Evolutionary conservation across 2,329 filamentous ascomycete genomes (phyloP).

Genomic region (Rhexocercosporidium sp.): DNA sequence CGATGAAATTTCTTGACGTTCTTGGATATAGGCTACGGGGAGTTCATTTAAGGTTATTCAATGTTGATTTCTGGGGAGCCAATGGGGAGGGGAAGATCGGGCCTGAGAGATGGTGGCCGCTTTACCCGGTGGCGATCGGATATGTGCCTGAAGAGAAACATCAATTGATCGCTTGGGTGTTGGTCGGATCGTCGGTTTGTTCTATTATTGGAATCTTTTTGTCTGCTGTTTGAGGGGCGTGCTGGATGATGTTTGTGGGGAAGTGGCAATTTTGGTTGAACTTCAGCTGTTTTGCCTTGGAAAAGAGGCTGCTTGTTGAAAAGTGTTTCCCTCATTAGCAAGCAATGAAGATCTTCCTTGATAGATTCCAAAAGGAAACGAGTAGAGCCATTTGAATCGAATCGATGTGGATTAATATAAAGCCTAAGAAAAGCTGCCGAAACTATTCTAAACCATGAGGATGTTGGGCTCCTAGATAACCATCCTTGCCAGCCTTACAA

Average conservation of each 20-base stretch:
- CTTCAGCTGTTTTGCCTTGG: neutral
- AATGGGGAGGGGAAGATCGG: neutral
- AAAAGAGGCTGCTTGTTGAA: too few relatives aligned
- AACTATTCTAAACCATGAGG: too few relatives aligned
- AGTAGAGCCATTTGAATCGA: too few relatives aligned
- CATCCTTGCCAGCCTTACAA: too few relatives aligned
- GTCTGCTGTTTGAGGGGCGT: neutral
- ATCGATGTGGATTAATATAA: too few relatives aligned
- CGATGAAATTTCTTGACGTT: neutral
- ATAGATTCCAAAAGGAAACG: too few relatives aligned
- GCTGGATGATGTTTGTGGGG: neutral
- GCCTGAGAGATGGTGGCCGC: neutral
- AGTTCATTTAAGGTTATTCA: constrained; percentile 7
- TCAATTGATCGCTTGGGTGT: constrained; percentile 1
- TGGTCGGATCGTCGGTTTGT: neutral
- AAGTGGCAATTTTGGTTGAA: neutral
- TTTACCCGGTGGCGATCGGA: constrained; percentile 7
- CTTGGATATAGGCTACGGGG: constrained; percentile 3
- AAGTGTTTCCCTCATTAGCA: too few relatives aligned
- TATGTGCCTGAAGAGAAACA: neutral
- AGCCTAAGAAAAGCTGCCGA: too few relatives aligned
- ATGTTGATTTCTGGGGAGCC: neutral
- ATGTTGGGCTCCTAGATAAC: too few relatives aligned
- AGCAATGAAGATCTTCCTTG: too few relatives aligned
- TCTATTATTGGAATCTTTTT: neutral